Evolutionary conservation across 164 flowering plant genomes (phyloP).

Genomic region (Tinospora cordifolia): DNA sequence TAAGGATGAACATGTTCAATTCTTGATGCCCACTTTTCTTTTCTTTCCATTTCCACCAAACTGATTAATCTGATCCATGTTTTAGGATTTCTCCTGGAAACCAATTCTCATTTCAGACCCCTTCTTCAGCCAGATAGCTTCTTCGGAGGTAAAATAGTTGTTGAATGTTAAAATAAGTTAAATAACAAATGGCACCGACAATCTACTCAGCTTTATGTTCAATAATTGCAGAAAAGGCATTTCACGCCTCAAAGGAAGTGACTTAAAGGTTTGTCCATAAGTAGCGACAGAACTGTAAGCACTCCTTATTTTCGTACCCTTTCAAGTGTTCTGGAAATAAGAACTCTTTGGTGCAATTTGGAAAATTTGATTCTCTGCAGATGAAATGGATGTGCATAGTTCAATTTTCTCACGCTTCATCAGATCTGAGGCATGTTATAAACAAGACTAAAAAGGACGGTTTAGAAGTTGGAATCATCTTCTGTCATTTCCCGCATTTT

Average conservation of each 20-base stretch:
- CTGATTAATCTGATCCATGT: slow-evolving; percentile 17
- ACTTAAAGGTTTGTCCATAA: background rate
- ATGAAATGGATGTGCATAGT: slow-evolving; percentile 7
- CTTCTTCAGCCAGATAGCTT: slow-evolving; percentile 22
- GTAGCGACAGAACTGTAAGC: background rate
- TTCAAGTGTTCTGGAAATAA: slow-evolving; percentile 2
- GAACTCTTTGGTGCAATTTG: slow-evolving; percentile 7
- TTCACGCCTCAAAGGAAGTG: background rate
- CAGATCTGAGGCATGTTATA: background rate
- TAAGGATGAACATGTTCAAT: slow-evolving; percentile 23
- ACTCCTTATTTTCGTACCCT: background rate
- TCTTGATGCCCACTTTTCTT: background rate
- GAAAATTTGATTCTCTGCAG: slow-evolving; percentile 1
- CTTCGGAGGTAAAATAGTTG: background rate
- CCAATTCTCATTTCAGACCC: slow-evolving; percentile 34
- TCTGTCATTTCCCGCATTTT: background rate
- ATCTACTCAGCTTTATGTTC: background rate
- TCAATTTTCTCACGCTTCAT: background rate
- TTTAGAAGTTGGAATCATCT: background rate
- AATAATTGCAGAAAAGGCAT: background rate
- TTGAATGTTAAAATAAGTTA: background rate
- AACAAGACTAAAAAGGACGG: background rate
- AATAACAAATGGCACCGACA: background rate
- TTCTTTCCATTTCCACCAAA: slow-evolving; percentile 5
- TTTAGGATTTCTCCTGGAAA: slow-evolving; percentile 66